Evolutionary conservation across 1,139 yeast genomes (phyloP), one percentile per base, ranked within the genome.

Genomic region (Sugiyamaella neomexicana): DNA sequence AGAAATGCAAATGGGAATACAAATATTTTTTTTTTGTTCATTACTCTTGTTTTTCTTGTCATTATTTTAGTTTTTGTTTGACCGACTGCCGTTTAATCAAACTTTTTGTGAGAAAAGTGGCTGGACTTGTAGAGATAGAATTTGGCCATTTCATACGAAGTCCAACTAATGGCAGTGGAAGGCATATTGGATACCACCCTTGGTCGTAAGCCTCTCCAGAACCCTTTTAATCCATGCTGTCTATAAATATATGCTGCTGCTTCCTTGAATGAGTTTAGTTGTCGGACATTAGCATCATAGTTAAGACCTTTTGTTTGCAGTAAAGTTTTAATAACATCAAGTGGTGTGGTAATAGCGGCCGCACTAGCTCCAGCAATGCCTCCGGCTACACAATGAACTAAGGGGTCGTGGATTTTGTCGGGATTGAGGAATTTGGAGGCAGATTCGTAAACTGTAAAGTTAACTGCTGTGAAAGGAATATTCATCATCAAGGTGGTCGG

Each of bases 61-160:
- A 17, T 38, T 47, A 37, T 29, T 27, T 16, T 10, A 32, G n/a
- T n/a, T n/a, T 20, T 20, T 20, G 25, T 20, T n/a, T 34, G 15
- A n/a, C 16, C 5, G 38, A 7, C 10, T 3, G 34, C 34, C n/a
- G 34, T 23, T 31, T 45, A 45, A 25, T 45, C 41, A 25, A 45
- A 45, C 49, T 45, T 45, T 23, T 45, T 45, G n/a, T n/a, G 23
- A 16, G 32, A 32, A n/a, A 47, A 47, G 25, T 39, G 39, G 41
- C 36, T 46, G 2, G 50, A 43, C 16, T 61, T 63, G 62, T 62
- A 61, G 13, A 75, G 59, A 60, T 86, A 77, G 63, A 83, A 87
- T 72, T 93, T 93, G 43, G 97, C 98, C 95, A 91, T 89, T 70
- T 93, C 99, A 71, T 95, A 93, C 20, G 97, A 91, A 1, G 98